Conservation (phyloP, 768 basidiomycete species). For the Termitomyces sp. region DNA sequence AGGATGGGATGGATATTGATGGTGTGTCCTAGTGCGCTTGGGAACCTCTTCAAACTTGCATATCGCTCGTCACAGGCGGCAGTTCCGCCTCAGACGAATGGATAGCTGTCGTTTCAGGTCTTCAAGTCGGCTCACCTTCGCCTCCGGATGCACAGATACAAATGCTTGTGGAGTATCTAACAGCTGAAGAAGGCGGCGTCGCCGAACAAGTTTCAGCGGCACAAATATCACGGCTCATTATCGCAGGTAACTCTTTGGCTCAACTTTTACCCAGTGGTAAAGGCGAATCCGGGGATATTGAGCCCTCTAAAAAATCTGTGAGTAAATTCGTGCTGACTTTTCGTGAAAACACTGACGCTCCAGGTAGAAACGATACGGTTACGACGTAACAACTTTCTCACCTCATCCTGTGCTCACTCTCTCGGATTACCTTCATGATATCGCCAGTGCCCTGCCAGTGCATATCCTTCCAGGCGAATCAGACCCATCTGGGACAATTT, state of each 20-base stretch:
- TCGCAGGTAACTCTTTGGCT: constrained; percentile 87
- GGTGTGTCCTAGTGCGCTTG: constrained; percentile 33
- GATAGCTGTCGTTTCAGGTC: constrained; percentile 83
- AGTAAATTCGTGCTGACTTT: constrained; percentile 16
- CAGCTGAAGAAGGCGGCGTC: constrained; percentile 74
- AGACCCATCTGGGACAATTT: constrained; percentile 84
- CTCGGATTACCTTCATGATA: constrained; percentile 67
- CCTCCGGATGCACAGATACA: constrained; percentile 72
- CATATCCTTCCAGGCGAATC: constrained; percentile 85
- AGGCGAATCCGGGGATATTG: constrained; percentile 27
- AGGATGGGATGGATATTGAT: constrained; percentile 67
- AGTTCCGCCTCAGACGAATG: constrained; percentile 54
- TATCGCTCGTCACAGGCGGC: not conserved
- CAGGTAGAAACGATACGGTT: constrained; percentile 58
- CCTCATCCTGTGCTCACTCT: constrained; percentile 72
- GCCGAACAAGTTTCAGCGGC: constrained; percentile 63
- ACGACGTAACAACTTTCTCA: constrained; percentile 65
- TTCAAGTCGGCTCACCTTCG: constrained; percentile 68
- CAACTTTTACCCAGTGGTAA: constrained; percentile 34
- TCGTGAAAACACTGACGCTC: constrained; percentile 2
- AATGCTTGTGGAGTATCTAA: constrained; percentile 86
- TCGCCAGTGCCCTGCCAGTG: constrained; percentile 75
- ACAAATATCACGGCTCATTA: constrained; percentile 78
- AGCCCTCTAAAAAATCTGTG: constrained; percentile 53
- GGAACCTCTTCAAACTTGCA: constrained; percentile 1